Evolutionary conservation across 106 monocot species (phyloP), one percentile per base, ranked within the genome.

Genomic region (Dendrobium officinale): DNA sequence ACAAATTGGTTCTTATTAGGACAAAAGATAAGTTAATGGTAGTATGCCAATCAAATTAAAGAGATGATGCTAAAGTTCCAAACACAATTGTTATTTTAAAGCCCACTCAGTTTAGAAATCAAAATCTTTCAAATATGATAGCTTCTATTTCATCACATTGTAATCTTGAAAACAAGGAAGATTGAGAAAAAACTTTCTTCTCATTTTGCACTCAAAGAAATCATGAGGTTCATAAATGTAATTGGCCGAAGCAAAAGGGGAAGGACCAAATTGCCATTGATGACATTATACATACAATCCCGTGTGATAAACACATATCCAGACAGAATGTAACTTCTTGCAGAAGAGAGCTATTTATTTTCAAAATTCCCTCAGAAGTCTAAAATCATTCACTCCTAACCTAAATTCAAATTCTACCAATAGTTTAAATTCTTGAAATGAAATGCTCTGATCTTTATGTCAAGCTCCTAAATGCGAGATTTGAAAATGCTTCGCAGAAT

Each of bases 31-130:
- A 80, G 51, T 61, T 54, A 77, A 75, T 9, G 16, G 26, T 33
- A 31, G 29, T 20, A 18, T 5, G n/a, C 19, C 64, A 20, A 22
- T 79, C 72, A 42, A 72, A 77, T 45, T 77, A 81, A 48, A 66
- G 68, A 8, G 42, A 72, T 31, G 54, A 16, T 40, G 81, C 80
- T 33, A 75, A 86, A 43, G 48, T 18, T 42, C 27, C 75, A 75
- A 86, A 82, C 20, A 86, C 78, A 80, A 88, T 89, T 87, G 85
- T 87, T 55, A 75, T 88, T 73, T 81, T 91, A 77, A 88, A 91
- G 55, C 86, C 91, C 55, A 83, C 17, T 80, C 79, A 82, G n/a
- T 22, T 66, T 48, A 79, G 76, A 56, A 72, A 18, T 67, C 51
- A 79, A 77, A 79, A 58, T 37, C n/a, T 42, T 42, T 73, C 73